Evolutionary conservation across 257 asterid genomes (phyloP).

Genomic region (Solanum peruvianum): DNA sequence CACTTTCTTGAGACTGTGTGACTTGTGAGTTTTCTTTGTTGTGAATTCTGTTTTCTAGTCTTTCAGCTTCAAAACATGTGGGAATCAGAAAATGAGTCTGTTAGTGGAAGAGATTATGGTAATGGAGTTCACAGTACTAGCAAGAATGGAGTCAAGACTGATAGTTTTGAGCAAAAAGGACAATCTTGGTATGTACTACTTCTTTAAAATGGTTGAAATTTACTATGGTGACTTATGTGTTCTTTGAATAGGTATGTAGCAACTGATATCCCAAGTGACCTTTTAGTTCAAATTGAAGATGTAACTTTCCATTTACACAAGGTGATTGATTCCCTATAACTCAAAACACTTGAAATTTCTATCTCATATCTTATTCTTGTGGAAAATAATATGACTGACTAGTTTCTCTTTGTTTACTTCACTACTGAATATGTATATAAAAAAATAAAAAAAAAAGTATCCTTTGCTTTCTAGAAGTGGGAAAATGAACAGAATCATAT

Average conservation of each 20-base stretch:
- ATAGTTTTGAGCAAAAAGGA: slow-evolving; percentile 85
- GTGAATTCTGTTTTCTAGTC: background rate
- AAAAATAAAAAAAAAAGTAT: slow-evolving; percentile 21
- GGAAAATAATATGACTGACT: background rate
- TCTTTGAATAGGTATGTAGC: slow-evolving; percentile 57
- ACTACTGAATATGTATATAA: background rate
- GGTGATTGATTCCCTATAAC: slow-evolving; percentile 32
- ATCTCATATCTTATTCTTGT: background rate
- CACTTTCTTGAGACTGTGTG: slow-evolving; percentile 1
- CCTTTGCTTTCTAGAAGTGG: slow-evolving; percentile 92
- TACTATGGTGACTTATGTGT: background rate
- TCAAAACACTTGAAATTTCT: background rate
- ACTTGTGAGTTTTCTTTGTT: background rate
- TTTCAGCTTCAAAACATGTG: slow-evolving; percentile 35
- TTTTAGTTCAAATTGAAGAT: slow-evolving; percentile 75
- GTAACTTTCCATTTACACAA: slow-evolving; percentile 79
- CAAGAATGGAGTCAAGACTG: slow-evolving; percentile 55
- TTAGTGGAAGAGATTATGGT: slow-evolving; percentile 44
- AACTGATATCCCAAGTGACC: slow-evolving; percentile 85
- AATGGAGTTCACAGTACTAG: slow-evolving; percentile 48
- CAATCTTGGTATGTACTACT: slow-evolving; percentile 54
- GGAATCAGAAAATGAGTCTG: slow-evolving; percentile 75
- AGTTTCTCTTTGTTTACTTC: background rate
- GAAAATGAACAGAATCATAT: slow-evolving; percentile 63
- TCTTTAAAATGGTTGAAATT: no score